phyloP scores from a whole-genome alignment of 2,329 filamentous ascomycete species.

The Pseudocercospora pini-densiflorae region DNA sequence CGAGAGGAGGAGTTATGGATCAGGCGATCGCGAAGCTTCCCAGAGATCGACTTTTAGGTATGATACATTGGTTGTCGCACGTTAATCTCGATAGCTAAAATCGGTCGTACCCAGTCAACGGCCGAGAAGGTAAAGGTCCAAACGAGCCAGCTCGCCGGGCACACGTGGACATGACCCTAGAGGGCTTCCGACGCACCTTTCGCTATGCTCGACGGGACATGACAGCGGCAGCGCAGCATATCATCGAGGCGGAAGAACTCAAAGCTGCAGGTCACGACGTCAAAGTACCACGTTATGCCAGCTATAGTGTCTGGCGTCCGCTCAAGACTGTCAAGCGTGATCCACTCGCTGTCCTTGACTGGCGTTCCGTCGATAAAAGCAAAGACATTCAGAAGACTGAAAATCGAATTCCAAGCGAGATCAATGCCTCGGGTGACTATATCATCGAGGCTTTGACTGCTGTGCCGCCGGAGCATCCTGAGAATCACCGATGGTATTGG shows the following conservation, averaged over 20 bases:
- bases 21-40: slow-evolving; percentile 16
- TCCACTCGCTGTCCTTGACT: slow-evolving; percentile 26
- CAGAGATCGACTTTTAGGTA: slow-evolving; percentile 21
- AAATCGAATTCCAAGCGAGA: slow-evolving; percentile 22
- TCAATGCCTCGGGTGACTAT: slow-evolving; percentile 24
- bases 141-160: slow-evolving; percentile 26
- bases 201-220: slow-evolving; percentile 19
- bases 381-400: slow-evolving; percentile 23
- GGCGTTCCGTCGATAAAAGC: slow-evolving; percentile 18
- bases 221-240: slow-evolving; percentile 9
- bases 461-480: slow-evolving; percentile 19
- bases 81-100: neutral
- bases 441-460: slow-evolving; percentile 21
- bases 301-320: slow-evolving; percentile 28
- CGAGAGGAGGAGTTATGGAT: slow-evolving; percentile 19
- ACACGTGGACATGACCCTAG: slow-evolving; percentile 24
- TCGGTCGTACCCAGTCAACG: slow-evolving; percentile 18
- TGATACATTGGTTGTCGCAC: neutral
- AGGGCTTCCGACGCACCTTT: slow-evolving; percentile 18
- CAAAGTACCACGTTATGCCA: slow-evolving; percentile 22
- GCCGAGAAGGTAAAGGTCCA: slow-evolving; percentile 8
- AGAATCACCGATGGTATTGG: slow-evolving; percentile 27
- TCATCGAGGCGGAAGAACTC: slow-evolving; percentile 23
- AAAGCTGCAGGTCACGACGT: slow-evolving; percentile 20
- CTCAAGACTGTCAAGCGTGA: slow-evolving; percentile 27